Evolutionary conservation across 1,284 basidiomycete genomes (phyloP), one percentile per base, ranked within the genome.

Genomic region (Megacollybia platyphylla): DNA sequence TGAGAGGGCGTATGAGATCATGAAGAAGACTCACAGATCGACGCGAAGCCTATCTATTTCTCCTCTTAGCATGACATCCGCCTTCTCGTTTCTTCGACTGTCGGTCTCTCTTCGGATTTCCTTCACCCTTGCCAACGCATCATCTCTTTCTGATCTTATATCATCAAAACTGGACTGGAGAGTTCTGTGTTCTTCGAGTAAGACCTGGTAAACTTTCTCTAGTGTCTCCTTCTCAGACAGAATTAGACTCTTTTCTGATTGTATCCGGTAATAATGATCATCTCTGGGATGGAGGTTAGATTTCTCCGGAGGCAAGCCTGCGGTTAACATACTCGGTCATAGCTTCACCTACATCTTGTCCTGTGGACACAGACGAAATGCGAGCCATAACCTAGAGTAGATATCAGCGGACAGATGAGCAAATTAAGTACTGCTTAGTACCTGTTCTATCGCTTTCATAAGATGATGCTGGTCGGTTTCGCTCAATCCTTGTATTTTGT

Each of bases 361-460:
- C 66, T 18, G 59, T 62, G 24, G 67, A 62, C 2, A 62, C 57
- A 10, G 61, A 47, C 39, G 67, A 67, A 47, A 84, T 74, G 54
- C 78, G 86, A 11, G 69, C 68, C 79, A 87, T 88, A 35, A 87
- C 75, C 84, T 87, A 30, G 40, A 6, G 15, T 15, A 15, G 8
- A 8, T 8, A 24, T 30, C 5, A 34, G 34, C 32, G 39, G 43
- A 36, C 34, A 17, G 24, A 37, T 24, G 20, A 5, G 20, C 20
- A 3, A 5, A 24, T 24, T 24, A 24, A 5, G 35, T 38, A 6
- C 13, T 38, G 13, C n/a, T 1, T 54, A 67, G 39, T 48, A 82
- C 86, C 69, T 86, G 79, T 60, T 90, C 87, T 47, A 90, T 90
- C 43, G 85, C 79, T 60, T 73, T 82, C 89, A 92, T 87, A 45